These are phyloP conservation scores for Fusarium floridanum DNA, from an alignment of 2,329 filamentous ascomycete genomes.

Conservation along the genomic window DNA sequence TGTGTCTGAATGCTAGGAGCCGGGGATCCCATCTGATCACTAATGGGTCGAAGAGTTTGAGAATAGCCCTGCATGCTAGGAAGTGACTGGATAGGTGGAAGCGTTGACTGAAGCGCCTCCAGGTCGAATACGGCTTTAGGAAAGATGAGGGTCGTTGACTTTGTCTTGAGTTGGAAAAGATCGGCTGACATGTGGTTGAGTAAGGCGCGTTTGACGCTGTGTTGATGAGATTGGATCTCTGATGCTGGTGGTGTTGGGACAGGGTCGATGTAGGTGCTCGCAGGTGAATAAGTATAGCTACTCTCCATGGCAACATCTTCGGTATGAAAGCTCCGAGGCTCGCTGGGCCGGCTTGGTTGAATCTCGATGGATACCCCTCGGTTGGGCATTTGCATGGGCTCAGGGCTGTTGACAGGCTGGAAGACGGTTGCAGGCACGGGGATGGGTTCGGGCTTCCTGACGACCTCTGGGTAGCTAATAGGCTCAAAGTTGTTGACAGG, in stretches of 20 bases:
- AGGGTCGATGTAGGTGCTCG: neutral
- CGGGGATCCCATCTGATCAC: neutral
- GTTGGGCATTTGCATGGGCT: neutral
- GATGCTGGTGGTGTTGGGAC: neutral
- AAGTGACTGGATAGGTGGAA: neutral
- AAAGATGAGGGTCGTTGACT: constrained; percentile 9
- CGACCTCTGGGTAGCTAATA: neutral
- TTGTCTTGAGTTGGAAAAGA: constrained; percentile 4
- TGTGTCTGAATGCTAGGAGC: neutral
- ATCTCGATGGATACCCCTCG: neutral
- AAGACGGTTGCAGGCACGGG: neutral
- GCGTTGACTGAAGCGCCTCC: neutral
- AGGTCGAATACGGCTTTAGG: constrained; percentile 7
- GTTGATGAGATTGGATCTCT: neutral
- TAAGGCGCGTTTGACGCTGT: constrained; percentile 1
- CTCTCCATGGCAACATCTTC: neutral
- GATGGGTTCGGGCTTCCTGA: neutral
- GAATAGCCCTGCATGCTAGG: neutral
- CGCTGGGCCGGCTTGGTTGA: neutral
- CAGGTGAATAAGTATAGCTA: neutral
- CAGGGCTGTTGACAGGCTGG: neutral
- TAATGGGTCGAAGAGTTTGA: neutral
- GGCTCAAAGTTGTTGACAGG: neutral
- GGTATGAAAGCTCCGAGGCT: neutral
- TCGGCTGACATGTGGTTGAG: constrained; percentile 16